Percentiles rank a stretch among this genome's conserved stretches.
These are phyloP conservation scores for Kwoniella shivajii DNA, from an alignment of 1,284 basidiomycete genomes.

Conservation along the genomic window DNA sequence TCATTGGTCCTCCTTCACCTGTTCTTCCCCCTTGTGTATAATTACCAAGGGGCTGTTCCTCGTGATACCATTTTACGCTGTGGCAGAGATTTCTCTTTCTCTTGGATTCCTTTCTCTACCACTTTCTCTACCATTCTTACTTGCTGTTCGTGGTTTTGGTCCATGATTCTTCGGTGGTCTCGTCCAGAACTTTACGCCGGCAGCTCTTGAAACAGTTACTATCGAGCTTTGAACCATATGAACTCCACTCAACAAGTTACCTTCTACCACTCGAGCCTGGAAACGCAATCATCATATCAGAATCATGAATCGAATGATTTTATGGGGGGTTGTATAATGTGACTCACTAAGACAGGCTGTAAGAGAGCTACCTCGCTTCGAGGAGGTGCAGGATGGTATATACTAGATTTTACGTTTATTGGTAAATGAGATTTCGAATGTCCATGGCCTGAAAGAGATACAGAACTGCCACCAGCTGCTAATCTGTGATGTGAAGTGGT, in stretches of 20 bases:
- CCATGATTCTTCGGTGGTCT: conserved; percentile 58
- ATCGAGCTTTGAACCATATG: conserved; percentile 72
- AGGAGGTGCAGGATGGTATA: conserved; percentile 80
- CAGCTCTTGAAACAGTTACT: conserved; percentile 72
- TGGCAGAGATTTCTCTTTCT: conserved; percentile 1
- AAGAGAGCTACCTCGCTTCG: conserved; percentile 85
- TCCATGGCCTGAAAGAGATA: conserved; percentile 55
- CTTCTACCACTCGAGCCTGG: conserved; percentile 75
- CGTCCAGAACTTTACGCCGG: conserved; percentile 79
- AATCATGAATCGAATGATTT: background rate
- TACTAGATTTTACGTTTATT: conserved; percentile 57
- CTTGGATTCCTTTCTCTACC: conserved; percentile 1
- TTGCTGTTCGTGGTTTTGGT: background rate
- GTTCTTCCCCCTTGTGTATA: background rate
- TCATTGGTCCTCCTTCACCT: background rate
- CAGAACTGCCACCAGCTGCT: conserved; percentile 41
- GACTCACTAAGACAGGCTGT: conserved; percentile 81
- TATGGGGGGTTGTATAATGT: conserved; percentile 19
- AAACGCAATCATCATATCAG: conserved; percentile 8
- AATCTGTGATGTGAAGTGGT: conserved; percentile 41
- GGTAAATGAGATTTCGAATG: conserved; percentile 22
- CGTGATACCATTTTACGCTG: no score
- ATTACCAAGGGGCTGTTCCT: no score
- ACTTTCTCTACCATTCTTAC: conserved; percentile 1
- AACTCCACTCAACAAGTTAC: conserved; percentile 70